These are phyloP conservation scores for Globisporangium spinosum DNA, from an alignment of 352 stramenopile genomes.

Conservation along the genomic window DNA sequence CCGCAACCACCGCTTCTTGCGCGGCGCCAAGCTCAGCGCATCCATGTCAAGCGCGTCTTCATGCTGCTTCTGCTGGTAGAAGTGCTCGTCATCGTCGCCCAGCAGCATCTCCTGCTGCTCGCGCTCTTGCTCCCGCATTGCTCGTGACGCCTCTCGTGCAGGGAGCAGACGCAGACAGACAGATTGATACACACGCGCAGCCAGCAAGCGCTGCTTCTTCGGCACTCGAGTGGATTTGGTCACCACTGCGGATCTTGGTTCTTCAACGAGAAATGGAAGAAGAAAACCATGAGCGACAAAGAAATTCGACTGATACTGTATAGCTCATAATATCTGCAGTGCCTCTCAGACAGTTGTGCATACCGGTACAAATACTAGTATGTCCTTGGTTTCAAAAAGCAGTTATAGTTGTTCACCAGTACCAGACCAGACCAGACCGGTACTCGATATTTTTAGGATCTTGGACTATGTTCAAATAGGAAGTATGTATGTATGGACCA, in stretches of 20 bases:
- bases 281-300: neutral
- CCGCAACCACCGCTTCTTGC: conserved; percentile 23
- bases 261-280: neutral
- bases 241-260: neutral
- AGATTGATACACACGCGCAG: neutral
- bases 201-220: neutral
- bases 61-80: neutral
- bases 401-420: too few relatives aligned
- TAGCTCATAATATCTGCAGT: too few relatives aligned
- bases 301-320: too few relatives aligned
- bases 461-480: too few relatives aligned
- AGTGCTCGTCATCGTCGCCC: conserved; percentile 12
- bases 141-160: neutral
- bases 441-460: too few relatives aligned
- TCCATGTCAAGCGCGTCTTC: neutral
- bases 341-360: too few relatives aligned
- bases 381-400: too few relatives aligned
- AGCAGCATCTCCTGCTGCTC: neutral
- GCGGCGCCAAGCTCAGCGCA: neutral
- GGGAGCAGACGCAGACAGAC: neutral
- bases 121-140: neutral
- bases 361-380: too few relatives aligned
- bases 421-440: too few relatives aligned
- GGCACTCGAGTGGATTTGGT: neutral
- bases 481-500: too few relatives aligned